Percentiles rank a stretch among this genome's conserved stretches.
Conservation (phyloP, 306 rosid genomes). For the Malus asiatica region DNA sequence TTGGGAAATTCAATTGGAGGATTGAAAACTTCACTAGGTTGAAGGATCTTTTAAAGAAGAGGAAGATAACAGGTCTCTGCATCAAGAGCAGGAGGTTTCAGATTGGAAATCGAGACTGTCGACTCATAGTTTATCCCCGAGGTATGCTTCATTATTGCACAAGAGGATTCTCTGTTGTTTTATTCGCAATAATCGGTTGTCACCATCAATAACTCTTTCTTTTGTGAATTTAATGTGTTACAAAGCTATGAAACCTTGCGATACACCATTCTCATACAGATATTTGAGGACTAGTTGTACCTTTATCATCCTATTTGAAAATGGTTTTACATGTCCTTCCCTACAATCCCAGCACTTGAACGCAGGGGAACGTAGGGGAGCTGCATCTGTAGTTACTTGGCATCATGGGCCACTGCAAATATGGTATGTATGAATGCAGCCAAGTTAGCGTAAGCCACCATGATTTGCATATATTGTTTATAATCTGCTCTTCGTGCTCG, state of each 20-base stretch:
- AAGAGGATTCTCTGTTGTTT: not conserved
- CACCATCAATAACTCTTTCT: conserved; percentile 10
- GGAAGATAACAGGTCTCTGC: conserved; percentile 95
- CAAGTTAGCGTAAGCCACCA: conserved; percentile 21
- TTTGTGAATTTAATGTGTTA: conserved; percentile 3
- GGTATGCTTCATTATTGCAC: conserved; percentile 44
- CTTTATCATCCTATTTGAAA: conserved; percentile 21
- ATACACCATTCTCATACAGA: conserved; percentile 24
- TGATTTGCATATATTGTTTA: conserved; percentile 15
- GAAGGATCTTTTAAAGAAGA: conserved; percentile 93
- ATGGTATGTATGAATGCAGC: conserved; percentile 27
- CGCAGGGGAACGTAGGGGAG: conserved; percentile 23
- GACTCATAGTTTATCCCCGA: conserved; percentile 98
- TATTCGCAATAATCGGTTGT: conserved; percentile 7
- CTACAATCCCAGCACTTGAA: conserved; percentile 16
- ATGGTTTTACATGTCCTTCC: conserved; percentile 18
- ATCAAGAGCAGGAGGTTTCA: conserved; percentile 98
- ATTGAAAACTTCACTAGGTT: conserved; percentile 88
- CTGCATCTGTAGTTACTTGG: conserved; percentile 26
- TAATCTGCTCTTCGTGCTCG: conserved; percentile 15
- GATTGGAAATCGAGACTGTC: conserved; percentile 94
- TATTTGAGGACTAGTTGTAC: conserved; percentile 28
- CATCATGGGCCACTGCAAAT: conserved; percentile 20
- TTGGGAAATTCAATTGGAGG: conserved; percentile 96
- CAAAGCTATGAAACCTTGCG: conserved; percentile 12